A percentile compares a stretch with the other conserved stretches of the same genome.
Evolutionary conservation across 176 grass and related monocot genomes (phyloP).

Genomic region (Secale cereale): DNA sequence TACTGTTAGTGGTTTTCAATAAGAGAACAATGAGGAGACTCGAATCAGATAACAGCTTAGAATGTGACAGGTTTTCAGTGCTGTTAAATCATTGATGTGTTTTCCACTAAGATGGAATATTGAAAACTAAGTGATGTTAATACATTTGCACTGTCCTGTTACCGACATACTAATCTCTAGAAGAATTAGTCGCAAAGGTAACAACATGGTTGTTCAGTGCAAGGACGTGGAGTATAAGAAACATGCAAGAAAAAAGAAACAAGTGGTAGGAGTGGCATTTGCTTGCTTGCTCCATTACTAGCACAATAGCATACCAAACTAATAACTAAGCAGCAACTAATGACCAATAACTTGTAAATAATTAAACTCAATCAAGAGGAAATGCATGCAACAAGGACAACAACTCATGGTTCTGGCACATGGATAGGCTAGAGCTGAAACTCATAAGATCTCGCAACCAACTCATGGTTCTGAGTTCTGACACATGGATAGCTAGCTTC

Average conservation of each 20-base stretch:
- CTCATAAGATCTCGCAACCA: too few species aligned
- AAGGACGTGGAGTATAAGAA: background rate
- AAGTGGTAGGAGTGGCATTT: background rate
- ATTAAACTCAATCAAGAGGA: background rate
- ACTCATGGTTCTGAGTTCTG: too few species aligned
- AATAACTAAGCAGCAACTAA: background rate
- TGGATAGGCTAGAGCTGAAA: too few species aligned
- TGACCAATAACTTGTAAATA: background rate
- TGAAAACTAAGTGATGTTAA: background rate
- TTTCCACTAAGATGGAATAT: background rate
- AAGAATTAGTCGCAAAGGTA: background rate
- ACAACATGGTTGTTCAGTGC: background rate
- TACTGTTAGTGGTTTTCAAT: background rate
- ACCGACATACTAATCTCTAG: background rate
- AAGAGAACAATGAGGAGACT: background rate
- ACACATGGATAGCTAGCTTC: too few species aligned
- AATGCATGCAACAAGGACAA: background rate
- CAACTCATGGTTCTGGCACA: too few species aligned
- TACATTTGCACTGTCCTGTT: background rate
- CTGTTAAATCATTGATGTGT: background rate
- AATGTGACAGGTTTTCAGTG: background rate
- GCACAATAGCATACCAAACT: background rate
- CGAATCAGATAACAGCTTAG: background rate
- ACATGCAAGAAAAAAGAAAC: background rate
- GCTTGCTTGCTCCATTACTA: background rate